These are phyloP conservation scores for Exutisphaerella laricina DNA, from an alignment of 2,329 filamentous ascomycete species.

Conservation along the genomic window DNA sequence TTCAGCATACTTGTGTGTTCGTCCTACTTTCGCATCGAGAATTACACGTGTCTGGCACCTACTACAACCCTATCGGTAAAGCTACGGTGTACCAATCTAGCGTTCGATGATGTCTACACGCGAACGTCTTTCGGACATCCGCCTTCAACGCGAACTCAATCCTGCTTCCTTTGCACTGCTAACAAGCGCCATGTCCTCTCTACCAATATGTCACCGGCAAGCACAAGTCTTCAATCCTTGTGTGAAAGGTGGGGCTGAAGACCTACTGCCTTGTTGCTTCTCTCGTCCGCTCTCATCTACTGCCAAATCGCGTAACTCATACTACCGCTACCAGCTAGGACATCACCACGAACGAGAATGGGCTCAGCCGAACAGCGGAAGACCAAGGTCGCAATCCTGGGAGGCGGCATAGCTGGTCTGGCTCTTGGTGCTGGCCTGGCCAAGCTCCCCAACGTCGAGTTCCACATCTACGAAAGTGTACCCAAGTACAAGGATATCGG, in stretches of 20 bases:
- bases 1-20: too few species aligned
- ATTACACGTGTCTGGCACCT: neutral
- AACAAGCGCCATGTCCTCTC: too few species aligned
- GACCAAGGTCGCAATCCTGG: conserved; percentile 44
- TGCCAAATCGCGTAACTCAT: neutral
- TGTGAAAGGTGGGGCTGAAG: neutral
- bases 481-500: conserved; percentile 45
- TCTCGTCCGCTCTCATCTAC: neutral
- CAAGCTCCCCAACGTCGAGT: conserved; percentile 38
- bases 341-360: too few species aligned
- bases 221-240: neutral
- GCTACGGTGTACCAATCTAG: neutral
- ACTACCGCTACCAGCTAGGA: neutral
- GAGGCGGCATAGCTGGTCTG: conserved; percentile 49
- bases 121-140: neutral
- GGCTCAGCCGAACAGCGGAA: conserved; percentile 10
- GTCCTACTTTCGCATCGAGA: too few species aligned
- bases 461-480: conserved; percentile 49
- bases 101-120: neutral
- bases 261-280: neutral
- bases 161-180: neutral
- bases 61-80: neutral
- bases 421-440: conserved; percentile 45
- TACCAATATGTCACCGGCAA: neutral
- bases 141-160: neutral